These are phyloP conservation scores for Podospora appendiculata DNA, from an alignment of 495 filamentous ascomycete species.

Conservation along the genomic window DNA sequence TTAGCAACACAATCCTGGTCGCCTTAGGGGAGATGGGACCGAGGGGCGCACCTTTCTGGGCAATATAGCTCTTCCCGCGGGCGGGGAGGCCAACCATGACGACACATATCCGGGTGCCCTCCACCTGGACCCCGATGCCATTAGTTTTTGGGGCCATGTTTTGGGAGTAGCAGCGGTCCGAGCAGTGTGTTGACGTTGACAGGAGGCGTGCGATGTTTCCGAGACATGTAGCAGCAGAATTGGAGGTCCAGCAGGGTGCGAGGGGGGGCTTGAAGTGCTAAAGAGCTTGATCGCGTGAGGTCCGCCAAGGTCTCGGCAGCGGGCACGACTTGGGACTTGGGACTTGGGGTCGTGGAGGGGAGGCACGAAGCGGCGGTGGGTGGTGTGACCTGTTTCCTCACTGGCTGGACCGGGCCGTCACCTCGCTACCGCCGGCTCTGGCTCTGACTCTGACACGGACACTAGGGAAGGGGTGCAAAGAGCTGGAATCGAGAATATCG, in stretches of 20 bases:
- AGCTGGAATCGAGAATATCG: too few relatives aligned
- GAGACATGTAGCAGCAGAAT: constrained; percentile 24
- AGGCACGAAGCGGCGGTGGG: too few relatives aligned
- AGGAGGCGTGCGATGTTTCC: constrained; percentile 8
- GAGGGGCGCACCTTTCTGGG: constrained; percentile 71
- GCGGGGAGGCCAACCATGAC: constrained; percentile 97
- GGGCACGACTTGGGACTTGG: neutral
- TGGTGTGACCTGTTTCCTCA: too few relatives aligned
- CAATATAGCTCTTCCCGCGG: constrained; percentile 92
- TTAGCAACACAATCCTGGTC: neutral
- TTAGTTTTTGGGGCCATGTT: constrained; percentile 40
- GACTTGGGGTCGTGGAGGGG: neutral
- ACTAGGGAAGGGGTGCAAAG: too few relatives aligned
- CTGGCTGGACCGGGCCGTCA: too few relatives aligned
- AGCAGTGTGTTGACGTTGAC: neutral
- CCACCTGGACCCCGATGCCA: constrained; percentile 58
- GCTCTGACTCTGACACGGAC: too few relatives aligned
- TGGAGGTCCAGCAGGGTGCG: neutral
- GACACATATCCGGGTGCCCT: constrained; percentile 94
- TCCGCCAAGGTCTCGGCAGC: neutral
- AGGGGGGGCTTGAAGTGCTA: neutral
- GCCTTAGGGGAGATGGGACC: neutral
- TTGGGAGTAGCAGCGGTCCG: constrained; percentile 7
- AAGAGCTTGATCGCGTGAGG: constrained; percentile 22
- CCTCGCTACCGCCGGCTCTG: too few relatives aligned